Percentiles rank a stretch among this genome's conserved stretches.
These are phyloP conservation scores for Puccinia novopanici DNA, from an alignment of 1,284 basidiomycete genomes.

Conservation along the genomic window DNA sequence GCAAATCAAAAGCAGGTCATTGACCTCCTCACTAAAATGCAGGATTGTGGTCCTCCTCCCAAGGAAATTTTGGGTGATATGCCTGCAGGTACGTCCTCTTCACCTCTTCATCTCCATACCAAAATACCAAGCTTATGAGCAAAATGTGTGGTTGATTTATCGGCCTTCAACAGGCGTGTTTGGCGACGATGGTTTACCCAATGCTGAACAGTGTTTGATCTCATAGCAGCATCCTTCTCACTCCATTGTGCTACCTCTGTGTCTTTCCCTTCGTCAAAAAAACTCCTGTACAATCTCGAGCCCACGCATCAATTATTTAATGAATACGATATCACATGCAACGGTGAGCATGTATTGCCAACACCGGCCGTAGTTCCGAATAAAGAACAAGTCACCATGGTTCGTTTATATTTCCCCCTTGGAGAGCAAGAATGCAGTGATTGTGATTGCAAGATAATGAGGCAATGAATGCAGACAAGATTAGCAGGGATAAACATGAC, in stretches of 20 bases:
- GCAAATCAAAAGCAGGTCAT: conserved; percentile 65
- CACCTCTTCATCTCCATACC: not conserved
- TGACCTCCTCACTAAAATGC: conserved; percentile 69
- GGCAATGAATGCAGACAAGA: no score
- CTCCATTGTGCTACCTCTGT: not conserved
- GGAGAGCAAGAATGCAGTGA: no score
- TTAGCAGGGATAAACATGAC: not conserved
- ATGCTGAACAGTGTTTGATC: conserved; percentile 45
- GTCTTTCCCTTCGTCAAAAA: not conserved
- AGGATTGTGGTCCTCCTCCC: conserved; percentile 81
- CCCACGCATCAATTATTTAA: no score
- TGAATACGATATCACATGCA: no score
- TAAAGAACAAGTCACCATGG: no score
- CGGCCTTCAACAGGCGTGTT: conserved; percentile 21
- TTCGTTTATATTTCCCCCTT: no score
- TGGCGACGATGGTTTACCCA: conserved; percentile 43
- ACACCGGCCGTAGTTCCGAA: no score
- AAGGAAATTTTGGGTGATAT: conserved; percentile 87
- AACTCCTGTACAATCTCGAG: not conserved
- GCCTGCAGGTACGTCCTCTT: conserved; percentile 66
- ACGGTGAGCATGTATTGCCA: no score
- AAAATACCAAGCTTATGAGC: not conserved
- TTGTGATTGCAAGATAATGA: no score
- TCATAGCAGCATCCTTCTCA: not conserved
- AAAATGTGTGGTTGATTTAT: not conserved